Base-by-base conservation (phyloP, 495 filamentous ascomycete genomes). In the Jackrogersella multiformis region DNA sequence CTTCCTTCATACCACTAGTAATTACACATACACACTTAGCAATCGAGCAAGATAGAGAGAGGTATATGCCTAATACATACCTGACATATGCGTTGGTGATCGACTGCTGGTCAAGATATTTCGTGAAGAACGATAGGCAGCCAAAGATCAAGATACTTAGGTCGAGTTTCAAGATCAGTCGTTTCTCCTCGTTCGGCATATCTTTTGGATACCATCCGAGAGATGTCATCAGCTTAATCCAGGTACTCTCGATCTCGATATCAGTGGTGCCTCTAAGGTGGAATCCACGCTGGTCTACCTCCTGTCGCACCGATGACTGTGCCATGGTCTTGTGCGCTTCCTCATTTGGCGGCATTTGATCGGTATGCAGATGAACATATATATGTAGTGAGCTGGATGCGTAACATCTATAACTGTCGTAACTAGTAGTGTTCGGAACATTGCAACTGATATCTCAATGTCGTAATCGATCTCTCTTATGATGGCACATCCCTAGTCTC, bases 11-110 rank as follows among this genome's bases (percentile, higher is more conserved):
- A 9, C 73, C 73, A 26, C 56, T 55, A 51, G 32, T 28, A 38
- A 60, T 62, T 6, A 12, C n/a, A 18, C 9, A 9, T n/a, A 24
- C 9, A 9, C 21, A 24, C 23, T 68, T 53, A 68, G 57, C 15
- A 10, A n/a, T 3, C n/a, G n/a, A n/a, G 2, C 18, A 51, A n/a
- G 1, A 24, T n/a, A 7, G 2, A 56, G n/a, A 20, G 24, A 23
- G 9, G 12, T 1, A 1, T 28, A 56, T 44, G 5, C 18, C 2
- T 10, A 73, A 51, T 2, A 73, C 70, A 7, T 69, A 76, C 76
- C 70, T 75, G 5, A 78, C 73, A 61, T 76, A 77, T 35, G 76
- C 73, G 28, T 78, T 77, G 35, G 73, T 77, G 45, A 77, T 72
- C 7, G 73, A 69, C 54, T 76, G 73, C 53, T 74, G 74, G 56